A percentile compares a stretch with the other conserved stretches of the same genome.
These are phyloP conservation scores for Boletus reticuloceps DNA, from an alignment of 768 basidiomycete genomes.

Conservation along the genomic window DNA sequence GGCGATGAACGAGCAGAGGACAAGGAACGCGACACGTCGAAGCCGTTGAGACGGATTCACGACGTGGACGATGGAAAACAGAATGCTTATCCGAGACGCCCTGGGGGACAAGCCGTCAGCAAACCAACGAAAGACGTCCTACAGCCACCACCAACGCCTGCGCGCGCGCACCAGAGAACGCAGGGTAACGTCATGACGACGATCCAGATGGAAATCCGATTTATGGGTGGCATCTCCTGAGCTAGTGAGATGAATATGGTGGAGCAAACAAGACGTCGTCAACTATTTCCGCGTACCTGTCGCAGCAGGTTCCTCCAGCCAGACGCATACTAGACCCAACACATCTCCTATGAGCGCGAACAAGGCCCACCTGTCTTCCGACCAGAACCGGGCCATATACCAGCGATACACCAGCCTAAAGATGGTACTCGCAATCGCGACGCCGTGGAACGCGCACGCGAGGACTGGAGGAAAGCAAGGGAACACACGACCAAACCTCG, in stretches of 20 bases:
- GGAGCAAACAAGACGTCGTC: no score
- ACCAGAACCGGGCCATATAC: constrained; percentile 24
- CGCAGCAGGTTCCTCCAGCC: not conserved
- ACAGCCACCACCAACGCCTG: not conserved
- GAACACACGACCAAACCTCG: not conserved
- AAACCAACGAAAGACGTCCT: not conserved
- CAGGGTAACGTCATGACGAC: constrained; percentile 9
- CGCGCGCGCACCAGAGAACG: constrained; percentile 20
- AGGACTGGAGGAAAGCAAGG: constrained; percentile 7
- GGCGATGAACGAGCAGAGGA: constrained; percentile 14
- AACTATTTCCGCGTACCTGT: not conserved
- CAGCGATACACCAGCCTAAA: constrained; percentile 23
- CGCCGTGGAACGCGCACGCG: constrained; percentile 12
- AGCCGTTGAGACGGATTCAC: constrained; percentile 9
- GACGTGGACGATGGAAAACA: constrained; percentile 22
- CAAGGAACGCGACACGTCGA: not conserved
- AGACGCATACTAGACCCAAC: constrained; percentile 6
- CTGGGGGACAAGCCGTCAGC: constrained; percentile 1
- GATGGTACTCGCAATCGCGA: constrained; percentile 23
- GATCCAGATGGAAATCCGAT: constrained; percentile 10
- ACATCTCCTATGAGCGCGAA: constrained; percentile 22
- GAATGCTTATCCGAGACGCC: constrained; percentile 24
- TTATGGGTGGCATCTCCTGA: not conserved
- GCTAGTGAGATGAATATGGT: not conserved
- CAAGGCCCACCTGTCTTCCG: constrained; percentile 29